Evolutionary conservation across 768 basidiomycete genomes (phyloP).

Genomic region (Leccinum uliginosum): DNA sequence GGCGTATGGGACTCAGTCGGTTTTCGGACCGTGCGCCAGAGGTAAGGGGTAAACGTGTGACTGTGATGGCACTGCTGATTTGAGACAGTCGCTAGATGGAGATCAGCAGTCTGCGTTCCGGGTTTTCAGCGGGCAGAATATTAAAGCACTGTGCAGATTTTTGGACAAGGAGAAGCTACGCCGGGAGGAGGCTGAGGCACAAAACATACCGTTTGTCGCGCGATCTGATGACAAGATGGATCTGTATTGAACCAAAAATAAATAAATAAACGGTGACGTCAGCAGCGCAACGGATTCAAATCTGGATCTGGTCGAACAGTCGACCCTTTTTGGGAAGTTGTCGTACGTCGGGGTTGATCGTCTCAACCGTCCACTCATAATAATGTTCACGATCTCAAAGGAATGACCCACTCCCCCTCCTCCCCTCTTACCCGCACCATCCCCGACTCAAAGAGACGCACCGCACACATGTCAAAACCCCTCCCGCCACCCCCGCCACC

Average conservation of each 20-base stretch:
- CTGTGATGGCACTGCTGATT: slow-evolving; percentile 7
- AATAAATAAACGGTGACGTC: slow-evolving; percentile 8
- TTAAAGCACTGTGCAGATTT: slow-evolving; percentile 58
- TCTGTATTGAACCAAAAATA: slow-evolving; percentile 41
- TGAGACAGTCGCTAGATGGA: slow-evolving; percentile 52
- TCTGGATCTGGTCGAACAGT: not conserved
- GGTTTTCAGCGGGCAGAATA: slow-evolving; percentile 71
- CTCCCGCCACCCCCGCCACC: slow-evolving; percentile 2
- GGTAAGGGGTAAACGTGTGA: slow-evolving; percentile 35
- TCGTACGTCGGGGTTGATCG: not conserved
- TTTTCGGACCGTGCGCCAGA: slow-evolving; percentile 73
- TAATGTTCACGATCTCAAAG: slow-evolving; percentile 3
- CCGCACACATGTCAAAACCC: slow-evolving; percentile 28
- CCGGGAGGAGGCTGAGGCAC: slow-evolving; percentile 52
- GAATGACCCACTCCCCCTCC: not conserved
- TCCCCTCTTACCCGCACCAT: not conserved
- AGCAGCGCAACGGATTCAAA: slow-evolving; percentile 10
- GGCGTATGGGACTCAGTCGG: slow-evolving; percentile 60
- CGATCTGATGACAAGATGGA: slow-evolving; percentile 64
- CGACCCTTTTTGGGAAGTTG: slow-evolving; percentile 7
- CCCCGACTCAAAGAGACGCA: slow-evolving; percentile 19
- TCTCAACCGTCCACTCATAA: not conserved
- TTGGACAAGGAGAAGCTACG: slow-evolving; percentile 66
- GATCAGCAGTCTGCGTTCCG: slow-evolving; percentile 71
- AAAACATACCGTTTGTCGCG: slow-evolving; percentile 54